A percentile compares a stretch with the other conserved stretches of the same genome.
phyloP scores from a whole-genome alignment of 1,139 yeast species.

The Pichia sp. region DNA sequence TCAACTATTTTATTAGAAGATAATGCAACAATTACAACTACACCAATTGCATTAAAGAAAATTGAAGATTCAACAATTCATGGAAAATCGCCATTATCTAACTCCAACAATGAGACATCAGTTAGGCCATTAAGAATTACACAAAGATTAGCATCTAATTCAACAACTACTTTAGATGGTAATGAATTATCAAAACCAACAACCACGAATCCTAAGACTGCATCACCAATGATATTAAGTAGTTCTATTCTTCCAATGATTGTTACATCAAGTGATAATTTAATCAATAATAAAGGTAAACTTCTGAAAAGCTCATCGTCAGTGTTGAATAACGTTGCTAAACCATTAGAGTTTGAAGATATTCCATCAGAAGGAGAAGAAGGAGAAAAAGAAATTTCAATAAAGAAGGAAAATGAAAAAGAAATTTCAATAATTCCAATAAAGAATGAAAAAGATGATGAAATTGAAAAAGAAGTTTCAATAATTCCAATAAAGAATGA shows the following conservation, averaged over 20 bases:
- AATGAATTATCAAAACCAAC: constrained; percentile 6
- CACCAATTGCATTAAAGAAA: constrained; percentile 12
- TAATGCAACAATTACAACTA: constrained; percentile 8
- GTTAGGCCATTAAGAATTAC: constrained; percentile 59
- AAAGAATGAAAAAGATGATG: no score
- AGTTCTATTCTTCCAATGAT: constrained; percentile 13
- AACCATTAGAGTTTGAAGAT: no score
- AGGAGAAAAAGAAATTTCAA: no score
- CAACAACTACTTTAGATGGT: neutral
- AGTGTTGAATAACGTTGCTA: neutral
- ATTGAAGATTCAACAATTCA: neutral
- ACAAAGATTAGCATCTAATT: constrained; percentile 32
- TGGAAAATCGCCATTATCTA: constrained; percentile 1
- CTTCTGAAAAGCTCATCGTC: neutral
- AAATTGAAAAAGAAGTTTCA: no score
- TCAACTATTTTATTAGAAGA: constrained; percentile 2
- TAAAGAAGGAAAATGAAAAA: no score
- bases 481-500: no score
- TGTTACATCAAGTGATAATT: constrained; percentile 9
- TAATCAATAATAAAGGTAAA: neutral
- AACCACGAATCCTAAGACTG: constrained; percentile 6
- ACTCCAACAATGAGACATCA: constrained; percentile 30
- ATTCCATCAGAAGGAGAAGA: no score
- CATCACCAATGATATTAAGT: constrained; percentile 11
- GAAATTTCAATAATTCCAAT: no score